phyloP scores from a whole-genome alignment of 1,139 yeast species.

The Taphrina sp. region DNA sequence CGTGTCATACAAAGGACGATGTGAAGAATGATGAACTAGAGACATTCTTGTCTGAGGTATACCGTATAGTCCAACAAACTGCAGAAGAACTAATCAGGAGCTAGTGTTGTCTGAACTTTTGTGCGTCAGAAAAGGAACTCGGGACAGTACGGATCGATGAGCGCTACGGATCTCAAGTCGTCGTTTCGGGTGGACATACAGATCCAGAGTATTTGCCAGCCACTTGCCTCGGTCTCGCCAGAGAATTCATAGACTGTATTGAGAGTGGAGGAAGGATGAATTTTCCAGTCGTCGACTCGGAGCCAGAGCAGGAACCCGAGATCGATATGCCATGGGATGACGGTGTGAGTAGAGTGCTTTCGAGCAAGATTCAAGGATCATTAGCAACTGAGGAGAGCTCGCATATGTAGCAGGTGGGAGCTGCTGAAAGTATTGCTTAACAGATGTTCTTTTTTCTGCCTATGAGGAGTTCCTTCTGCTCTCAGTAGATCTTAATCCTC shows the following conservation, averaged over 20 bases:
- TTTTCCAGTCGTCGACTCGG: not conserved
- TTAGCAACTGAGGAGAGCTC: too few species aligned
- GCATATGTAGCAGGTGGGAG: too few species aligned
- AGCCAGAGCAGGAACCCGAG: too few species aligned
- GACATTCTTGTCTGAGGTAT: conserved; percentile 10
- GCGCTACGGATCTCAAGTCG: not conserved
- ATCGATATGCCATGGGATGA: too few species aligned
- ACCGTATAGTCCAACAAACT: not conserved
- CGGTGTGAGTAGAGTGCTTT: too few species aligned
- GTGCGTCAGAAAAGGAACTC: conserved; percentile 3
- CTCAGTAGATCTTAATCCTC: too few species aligned
- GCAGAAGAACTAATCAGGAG: too few species aligned
- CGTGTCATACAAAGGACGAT: conserved; percentile 3
- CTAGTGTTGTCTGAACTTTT: conserved; percentile 6
- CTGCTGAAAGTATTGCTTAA: too few species aligned
- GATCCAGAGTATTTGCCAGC: conserved; percentile 1
- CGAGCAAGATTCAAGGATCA: too few species aligned
- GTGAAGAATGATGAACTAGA: not conserved
- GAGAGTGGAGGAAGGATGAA: not conserved
- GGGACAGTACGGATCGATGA: not conserved
- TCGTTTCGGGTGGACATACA: conserved; percentile 13
- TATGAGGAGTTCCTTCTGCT: too few species aligned
- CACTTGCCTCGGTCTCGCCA: conserved; percentile 3
- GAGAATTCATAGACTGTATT: not conserved
- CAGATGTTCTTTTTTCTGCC: too few species aligned